Evolutionary conservation across 2,329 filamentous ascomycete species (phyloP).

Genomic region (Alternaria longipes): DNA sequence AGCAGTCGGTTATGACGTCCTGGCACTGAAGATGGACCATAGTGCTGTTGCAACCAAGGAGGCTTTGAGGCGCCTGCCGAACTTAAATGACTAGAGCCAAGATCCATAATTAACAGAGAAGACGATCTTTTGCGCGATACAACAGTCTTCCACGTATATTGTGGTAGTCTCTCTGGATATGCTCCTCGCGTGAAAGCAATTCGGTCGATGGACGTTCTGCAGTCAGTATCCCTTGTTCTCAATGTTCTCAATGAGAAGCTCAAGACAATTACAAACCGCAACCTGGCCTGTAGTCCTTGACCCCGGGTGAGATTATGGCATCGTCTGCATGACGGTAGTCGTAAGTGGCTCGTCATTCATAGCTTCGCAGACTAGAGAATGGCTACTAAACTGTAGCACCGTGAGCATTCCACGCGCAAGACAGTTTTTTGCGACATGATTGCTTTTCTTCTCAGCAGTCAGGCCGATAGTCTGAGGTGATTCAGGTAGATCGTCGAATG

Average conservation of each 20-base stretch:
- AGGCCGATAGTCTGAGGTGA: too few species aligned
- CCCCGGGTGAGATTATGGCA: too few species aligned
- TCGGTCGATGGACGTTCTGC: too few species aligned
- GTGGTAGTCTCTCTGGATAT: not conserved
- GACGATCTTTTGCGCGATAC: not conserved
- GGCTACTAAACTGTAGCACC: not conserved
- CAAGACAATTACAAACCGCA: too few species aligned
- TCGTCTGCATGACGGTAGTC: too few species aligned
- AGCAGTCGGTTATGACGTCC: not conserved
- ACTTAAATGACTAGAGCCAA: not conserved
- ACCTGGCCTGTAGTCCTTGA: too few species aligned
- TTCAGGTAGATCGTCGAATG: too few species aligned
- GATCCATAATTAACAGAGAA: fast-evolving
- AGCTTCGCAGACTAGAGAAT: not conserved
- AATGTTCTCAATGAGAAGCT: too few species aligned
- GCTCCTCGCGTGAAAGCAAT: not conserved
- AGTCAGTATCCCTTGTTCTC: too few species aligned
- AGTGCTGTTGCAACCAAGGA: not conserved
- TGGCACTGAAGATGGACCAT: not conserved
- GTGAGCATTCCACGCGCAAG: not conserved
- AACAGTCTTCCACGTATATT: not conserved
- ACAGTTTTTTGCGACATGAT: not conserved
- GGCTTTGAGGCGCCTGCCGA: not conserved
- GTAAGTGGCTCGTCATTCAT: not conserved
- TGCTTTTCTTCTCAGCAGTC: too few species aligned